Base-by-base conservation (phyloP, 192 early-diverging fungal species). In the Coemansia asiatica region DNA sequence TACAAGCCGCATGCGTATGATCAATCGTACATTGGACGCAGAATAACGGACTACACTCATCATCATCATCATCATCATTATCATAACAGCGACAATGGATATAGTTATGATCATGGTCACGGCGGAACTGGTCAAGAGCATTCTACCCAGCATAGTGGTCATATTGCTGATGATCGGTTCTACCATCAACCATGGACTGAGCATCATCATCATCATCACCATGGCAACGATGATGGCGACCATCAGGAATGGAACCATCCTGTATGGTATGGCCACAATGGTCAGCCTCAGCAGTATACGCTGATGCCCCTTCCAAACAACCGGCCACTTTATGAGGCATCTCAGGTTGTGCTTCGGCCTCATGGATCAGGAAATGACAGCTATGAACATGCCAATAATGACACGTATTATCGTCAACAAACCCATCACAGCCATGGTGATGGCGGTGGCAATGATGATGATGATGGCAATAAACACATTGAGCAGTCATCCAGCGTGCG, bases 11-110 rank as follows among this genome's bases (percentile, higher is more conserved):
- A 69, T 46, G 33, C 60, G 2, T 85, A 85, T 51, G 84, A 87
- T 47, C 75, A 85, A 8, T 74, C 84, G 1, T 87, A 83, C 63
- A 74, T 78, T 47, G 76, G 71, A 26, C 71, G 76, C 2, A 83
- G 82, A 44, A 57, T 76, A 13, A 25, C 40, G 0, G 70, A 77
- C 35, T 74, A 82, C n/a, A n/a, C n/a, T 22, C 8, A 16, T 26
- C 68, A 38, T 12, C 2, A 31, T 15, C 21, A 51, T 25, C 31
- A 50, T 28, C 56, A 59, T 21, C 54, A 57, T 19, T 23, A 56
- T 1, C 7, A 31, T 4, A 12, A 57, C 36, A n/a, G 49, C 54
- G 15, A 51, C 5, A 27, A 25, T 7, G 4, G 40, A 5, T 23
- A 23, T 2, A 44, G 50, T 31, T 35, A 29, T 16, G 36, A 66